Evolutionary conservation across 2,329 filamentous ascomycete genomes (phyloP), one percentile per base, ranked within the genome.

Genomic region (Dendryphion nanum): DNA sequence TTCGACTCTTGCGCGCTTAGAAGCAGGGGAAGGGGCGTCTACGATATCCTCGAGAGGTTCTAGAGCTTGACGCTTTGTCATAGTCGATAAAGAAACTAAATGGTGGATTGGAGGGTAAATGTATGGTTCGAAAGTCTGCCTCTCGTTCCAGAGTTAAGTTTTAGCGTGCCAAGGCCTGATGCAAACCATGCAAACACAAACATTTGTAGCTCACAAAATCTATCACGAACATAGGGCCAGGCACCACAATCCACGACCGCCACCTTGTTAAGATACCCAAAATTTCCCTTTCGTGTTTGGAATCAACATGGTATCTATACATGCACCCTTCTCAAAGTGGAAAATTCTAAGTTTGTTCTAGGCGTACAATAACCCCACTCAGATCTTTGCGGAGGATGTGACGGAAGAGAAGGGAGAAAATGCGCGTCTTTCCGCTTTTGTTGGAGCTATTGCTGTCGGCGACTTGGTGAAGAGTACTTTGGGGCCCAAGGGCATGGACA

Each of bases 391-490:
- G 61, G 89, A 96, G 70, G 90, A 94, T 67, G 93, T 94, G 54
- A 93, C 86, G 41, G 89, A 97, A 73, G 91, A 97, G 75, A 97
- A 95, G 76, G 93, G 93, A 60, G 91, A 97, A 76, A 97, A 97
- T 86, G 91, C 93, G 61, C 89, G 91, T 79, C 85, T 97, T 57
- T 86, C 89, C n/a, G 91, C 91, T 50, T 98, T 98, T 61, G 91
- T 98, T 39, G 93, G 93, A 57, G 93, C 93, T 66, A 98, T 98
- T 63, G 93, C 93, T 39, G 93, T 98, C 32, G 93, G 93, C 37
- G 93, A 98, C 60, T 72, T 98, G 53, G 93, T 98, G 37, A 98
- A 98, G 79, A 95, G 88, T 68, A 97, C 93, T 8, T 74, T 98
- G 21, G 93, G 93, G 5, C 93, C 93, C 24, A 97, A 97, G 75